These are phyloP conservation scores for Achaetomiella virescens DNA, from an alignment of 495 filamentous ascomycete species.

Conservation along the genomic window DNA sequence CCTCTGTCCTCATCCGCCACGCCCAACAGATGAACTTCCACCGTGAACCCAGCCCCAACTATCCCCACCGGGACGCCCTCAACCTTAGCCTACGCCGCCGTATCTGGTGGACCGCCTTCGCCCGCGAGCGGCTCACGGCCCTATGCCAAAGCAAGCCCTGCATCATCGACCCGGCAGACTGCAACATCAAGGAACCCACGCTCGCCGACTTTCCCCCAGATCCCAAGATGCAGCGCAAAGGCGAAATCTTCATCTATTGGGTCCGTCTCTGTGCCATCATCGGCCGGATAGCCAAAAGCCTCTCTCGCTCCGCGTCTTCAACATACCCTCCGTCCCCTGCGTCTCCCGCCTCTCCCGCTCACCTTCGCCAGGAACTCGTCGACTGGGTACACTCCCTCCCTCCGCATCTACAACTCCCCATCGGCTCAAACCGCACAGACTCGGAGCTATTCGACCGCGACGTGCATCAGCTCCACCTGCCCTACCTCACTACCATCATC, in stretches of 20 bases:
- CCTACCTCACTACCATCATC: conserved; percentile 35
- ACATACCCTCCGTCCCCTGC: too few relatives aligned
- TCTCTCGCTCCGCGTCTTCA: too few relatives aligned
- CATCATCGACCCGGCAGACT: conserved; percentile 34
- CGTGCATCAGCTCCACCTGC: conserved; percentile 34
- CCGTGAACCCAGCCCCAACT: conserved; percentile 19
- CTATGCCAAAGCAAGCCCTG: conserved; percentile 33
- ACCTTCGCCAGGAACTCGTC: conserved; percentile 29
- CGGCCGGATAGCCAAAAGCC: conserved; percentile 30
- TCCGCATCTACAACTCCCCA: conserved; percentile 29
- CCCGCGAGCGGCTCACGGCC: conserved; percentile 34
- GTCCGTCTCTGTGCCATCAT: conserved; percentile 32
- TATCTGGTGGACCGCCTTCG: conserved; percentile 38
- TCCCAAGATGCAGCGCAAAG: conserved; percentile 17
- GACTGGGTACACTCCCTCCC: conserved; percentile 31
- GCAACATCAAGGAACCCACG: conserved; percentile 27
- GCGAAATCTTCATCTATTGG: conserved; percentile 34
- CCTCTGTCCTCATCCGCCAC: conserved; percentile 32
- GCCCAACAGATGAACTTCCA: conserved; percentile 35
- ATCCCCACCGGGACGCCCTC: conserved; percentile 14
- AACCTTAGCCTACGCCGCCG: conserved; percentile 27
- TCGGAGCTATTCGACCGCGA: conserved; percentile 26
- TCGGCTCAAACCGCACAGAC: conserved; percentile 21
- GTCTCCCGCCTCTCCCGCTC: conserved; percentile 16
- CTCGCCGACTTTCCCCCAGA: conserved; percentile 28